Evolutionary conservation across 2,329 filamentous ascomycete species (phyloP), one percentile per base, ranked within the genome.

Genomic region (Gliomastix tumulicola): DNA sequence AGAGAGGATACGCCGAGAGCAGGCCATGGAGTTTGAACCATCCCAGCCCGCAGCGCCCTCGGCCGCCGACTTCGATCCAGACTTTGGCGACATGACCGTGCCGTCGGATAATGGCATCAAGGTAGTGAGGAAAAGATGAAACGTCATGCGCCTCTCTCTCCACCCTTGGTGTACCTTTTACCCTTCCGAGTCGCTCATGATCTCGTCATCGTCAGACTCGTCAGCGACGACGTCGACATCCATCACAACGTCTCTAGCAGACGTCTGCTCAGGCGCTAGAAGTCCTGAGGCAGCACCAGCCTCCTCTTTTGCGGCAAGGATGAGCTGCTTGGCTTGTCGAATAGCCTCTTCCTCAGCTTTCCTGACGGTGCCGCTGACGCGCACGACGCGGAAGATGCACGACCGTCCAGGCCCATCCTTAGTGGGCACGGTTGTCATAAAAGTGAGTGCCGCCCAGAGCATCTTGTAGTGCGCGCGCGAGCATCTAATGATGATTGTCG

Each of bases 291-390:
- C 7, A 28, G 25, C 25, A n/a, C n/a, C n/a, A 1, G 49, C 38
- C 12, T 58, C 49, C 31, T 71, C 73, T 52, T 74, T 75, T 36
- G 83, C 79, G 21, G 78, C 74, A 30, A 84, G 65, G 41, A 94
- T 81, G 39, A 88, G 74, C 39, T 71, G 68, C 47, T 84, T 80
- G 30, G 88, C 86, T 41, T 86, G 72, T 5, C 81, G 74, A 49
- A 97, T 84, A 23, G 88, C 88, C 59, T 95, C 89, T 55, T 94
- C 82, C 60, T 97, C 89, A 3, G 80, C 83, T 60, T 94, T 95
- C 48, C 82, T 82, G 51, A 98, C 95, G 4, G 92, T 98, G 13
- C 90, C 92, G 45, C 86, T 92, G 12, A 96, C 87, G 42, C 86
- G 75, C 7, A 94, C 77, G 12, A 98, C 88, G 32, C 82, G 79